These are phyloP conservation scores for Mrakiaceae sp. DNA, from an alignment of 1,284 basidiomycete genomes.

Conservation along the genomic window DNA sequence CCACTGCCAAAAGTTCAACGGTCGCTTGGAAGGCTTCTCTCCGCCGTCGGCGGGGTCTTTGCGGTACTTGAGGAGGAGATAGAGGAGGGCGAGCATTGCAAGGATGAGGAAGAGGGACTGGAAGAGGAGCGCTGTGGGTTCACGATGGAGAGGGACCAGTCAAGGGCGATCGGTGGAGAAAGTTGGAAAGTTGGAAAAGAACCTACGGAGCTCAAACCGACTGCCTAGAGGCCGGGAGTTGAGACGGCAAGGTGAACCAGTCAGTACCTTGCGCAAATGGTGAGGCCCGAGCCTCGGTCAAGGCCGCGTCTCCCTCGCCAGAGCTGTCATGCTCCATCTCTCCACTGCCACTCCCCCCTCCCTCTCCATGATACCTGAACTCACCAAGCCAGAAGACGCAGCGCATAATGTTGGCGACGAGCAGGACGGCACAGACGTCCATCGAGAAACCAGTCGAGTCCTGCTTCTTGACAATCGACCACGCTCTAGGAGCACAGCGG, in stretches of 20 bases:
- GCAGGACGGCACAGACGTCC: conserved; percentile 70
- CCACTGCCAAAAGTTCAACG: conserved; percentile 78
- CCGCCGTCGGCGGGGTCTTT: not conserved
- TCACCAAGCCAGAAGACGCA: conserved; percentile 72
- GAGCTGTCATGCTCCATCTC: too few species aligned
- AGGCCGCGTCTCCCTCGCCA: too few species aligned
- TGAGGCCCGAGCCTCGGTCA: too few species aligned
- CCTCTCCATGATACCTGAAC: not conserved
- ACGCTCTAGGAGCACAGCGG: not conserved
- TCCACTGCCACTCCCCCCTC: too few species aligned
- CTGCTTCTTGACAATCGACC: conserved; percentile 44
- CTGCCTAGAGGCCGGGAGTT: conserved; percentile 33
- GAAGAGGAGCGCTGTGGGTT: conserved; percentile 44
- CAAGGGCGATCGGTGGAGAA: not conserved
- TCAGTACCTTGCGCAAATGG: not conserved
- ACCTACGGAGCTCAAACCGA: conserved; percentile 51
- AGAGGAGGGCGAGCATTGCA: conserved; percentile 45
- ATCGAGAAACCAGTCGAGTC: conserved; percentile 47
- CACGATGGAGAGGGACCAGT: not conserved
- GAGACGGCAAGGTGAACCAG: not conserved
- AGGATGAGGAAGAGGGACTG: conserved; percentile 72
- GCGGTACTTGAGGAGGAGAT: conserved; percentile 19
- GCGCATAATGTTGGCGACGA: conserved; percentile 64
- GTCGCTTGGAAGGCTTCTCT: conserved; percentile 44
- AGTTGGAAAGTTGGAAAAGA: not conserved